Evolutionary conservation across 768 basidiomycete genomes (phyloP), one percentile per base, ranked within the genome.

Genomic region (Phylloporus sp.): DNA sequence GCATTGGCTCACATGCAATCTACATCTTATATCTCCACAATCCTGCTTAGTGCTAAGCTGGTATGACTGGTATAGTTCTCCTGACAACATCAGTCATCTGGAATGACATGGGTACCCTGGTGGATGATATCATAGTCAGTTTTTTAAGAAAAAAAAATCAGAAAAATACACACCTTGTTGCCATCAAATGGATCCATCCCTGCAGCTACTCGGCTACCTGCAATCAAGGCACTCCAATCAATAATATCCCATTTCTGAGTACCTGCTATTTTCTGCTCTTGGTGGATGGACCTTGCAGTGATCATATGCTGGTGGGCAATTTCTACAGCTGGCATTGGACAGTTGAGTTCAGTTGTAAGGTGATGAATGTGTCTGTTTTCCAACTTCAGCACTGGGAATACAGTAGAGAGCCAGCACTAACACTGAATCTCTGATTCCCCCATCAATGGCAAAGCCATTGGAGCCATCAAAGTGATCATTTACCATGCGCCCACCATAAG

Each of bases 361-460:
- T 74, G 76, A 45, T 85, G 82, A 43, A 92, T 81, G 61, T 86
- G 84, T 22, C 79, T 80, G 49, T 17, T 34, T 22, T 45, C 24
- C 9, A 46, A 46, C 21, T 20, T 61, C 23, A 46, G 34, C 33
- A 53, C 32, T 8, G 2, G 5, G 51, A 28, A 42, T 41, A 9
- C 9, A 44, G 17, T 22, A 8, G 24, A 27, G 49, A n/a, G 29
- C 15, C 6, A 44, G 7, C 7, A 70, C 76, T 26, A 36, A 82
- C 75, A 77, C 66, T 0, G 88, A 84, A 59, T 93, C 91, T 59
- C 91, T 91, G 58, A 95, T 81, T 15, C 90, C 92, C n/a, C 87
- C 87, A 37, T 88, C 82, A 39, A 93, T 79, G 11, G 82, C 70
- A 62, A 95, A 93, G 13, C 90, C 92, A 15, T 68, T 70, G 9